Conservation (phyloP, 2,329 filamentous ascomycete species). For the Capronia americana region DNA sequence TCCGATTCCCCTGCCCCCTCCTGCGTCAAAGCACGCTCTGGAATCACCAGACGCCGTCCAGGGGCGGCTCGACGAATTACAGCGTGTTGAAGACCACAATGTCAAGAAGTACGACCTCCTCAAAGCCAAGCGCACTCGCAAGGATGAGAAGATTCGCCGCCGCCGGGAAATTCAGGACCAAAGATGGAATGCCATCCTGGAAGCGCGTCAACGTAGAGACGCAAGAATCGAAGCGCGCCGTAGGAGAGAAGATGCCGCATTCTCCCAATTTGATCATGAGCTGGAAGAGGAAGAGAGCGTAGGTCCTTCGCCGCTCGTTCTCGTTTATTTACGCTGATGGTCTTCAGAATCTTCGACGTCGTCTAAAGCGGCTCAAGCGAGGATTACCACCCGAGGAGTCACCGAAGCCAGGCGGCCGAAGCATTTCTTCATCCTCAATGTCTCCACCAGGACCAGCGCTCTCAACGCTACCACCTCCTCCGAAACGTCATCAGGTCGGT, state of each 20-base stretch:
- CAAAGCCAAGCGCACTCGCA: conserved; percentile 37
- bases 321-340: conserved; percentile 18
- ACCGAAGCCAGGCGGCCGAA: conserved; percentile 18
- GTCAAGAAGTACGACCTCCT: conserved; percentile 37
- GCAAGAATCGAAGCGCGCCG: conserved; percentile 35
- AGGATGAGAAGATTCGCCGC: conserved; percentile 38
- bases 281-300: conserved; percentile 39
- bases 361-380: conserved; percentile 39
- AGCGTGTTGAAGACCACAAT: conserved; percentile 37
- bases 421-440: conserved; percentile 36
- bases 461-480: conserved; percentile 39
- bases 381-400: conserved; percentile 39
- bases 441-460: conserved; percentile 35
- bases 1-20: conserved; percentile 35
- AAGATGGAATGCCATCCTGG: conserved; percentile 36
- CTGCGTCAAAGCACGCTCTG: conserved; percentile 36
- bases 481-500: conserved; percentile 39
- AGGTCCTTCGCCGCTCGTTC: neutral
- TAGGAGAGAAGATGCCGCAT: conserved; percentile 37
- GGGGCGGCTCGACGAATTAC: conserved; percentile 36
- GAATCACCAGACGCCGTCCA: conserved; percentile 37
- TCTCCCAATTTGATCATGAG: conserved; percentile 37
- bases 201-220: conserved; percentile 38
- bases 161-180: conserved; percentile 37
- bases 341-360: conserved; percentile 36